Percentiles rank a stretch among this genome's conserved stretches.
Conservation (phyloP, 768 basidiomycete genomes). For the Tylopilus rubrobrunneus region DNA sequence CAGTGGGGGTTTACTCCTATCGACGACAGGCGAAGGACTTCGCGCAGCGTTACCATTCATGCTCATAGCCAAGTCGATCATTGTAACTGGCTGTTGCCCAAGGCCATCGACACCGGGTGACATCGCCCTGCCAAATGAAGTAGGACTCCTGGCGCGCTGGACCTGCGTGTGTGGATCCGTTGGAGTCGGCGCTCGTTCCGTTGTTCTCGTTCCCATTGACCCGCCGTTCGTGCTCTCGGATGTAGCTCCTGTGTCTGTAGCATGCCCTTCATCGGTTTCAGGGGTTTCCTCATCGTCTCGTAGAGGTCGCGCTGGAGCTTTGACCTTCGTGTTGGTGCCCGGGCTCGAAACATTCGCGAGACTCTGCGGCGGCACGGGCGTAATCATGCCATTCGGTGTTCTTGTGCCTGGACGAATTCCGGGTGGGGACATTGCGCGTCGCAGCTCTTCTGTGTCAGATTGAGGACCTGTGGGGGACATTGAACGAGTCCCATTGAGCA, state of each 20-base stretch:
- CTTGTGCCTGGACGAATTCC: constrained; percentile 40
- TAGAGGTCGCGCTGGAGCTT: constrained; percentile 47
- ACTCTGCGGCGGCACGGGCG: constrained; percentile 9
- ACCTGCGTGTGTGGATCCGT: constrained; percentile 34
- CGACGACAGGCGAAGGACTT: constrained; percentile 56
- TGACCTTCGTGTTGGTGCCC: constrained; percentile 42
- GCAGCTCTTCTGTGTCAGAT: constrained; percentile 52
- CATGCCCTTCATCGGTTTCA: constrained; percentile 47
- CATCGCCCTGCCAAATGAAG: constrained; percentile 48
- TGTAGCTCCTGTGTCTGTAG: constrained; percentile 45
- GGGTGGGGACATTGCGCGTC: constrained; percentile 65
- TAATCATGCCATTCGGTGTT: constrained; percentile 30
- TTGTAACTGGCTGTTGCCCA: constrained; percentile 38
- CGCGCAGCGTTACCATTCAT: constrained; percentile 48
- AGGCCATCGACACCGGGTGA: constrained; percentile 45
- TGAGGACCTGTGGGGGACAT: constrained; percentile 58
- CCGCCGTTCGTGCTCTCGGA: constrained; percentile 35
- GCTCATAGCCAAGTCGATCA: constrained; percentile 52
- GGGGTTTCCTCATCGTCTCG: constrained; percentile 38
- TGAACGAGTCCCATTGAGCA: constrained; percentile 42
- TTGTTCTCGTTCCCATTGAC: constrained; percentile 26
- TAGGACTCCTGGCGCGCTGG: constrained; percentile 57
- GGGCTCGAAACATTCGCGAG: constrained; percentile 4
- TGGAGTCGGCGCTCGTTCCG: constrained; percentile 55
- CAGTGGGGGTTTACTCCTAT: constrained; percentile 50